A percentile compares a stretch with the other conserved stretches of the same genome.
Conservation (phyloP, 139 green algal genomes). For the Haematococcus sp. region DNA sequence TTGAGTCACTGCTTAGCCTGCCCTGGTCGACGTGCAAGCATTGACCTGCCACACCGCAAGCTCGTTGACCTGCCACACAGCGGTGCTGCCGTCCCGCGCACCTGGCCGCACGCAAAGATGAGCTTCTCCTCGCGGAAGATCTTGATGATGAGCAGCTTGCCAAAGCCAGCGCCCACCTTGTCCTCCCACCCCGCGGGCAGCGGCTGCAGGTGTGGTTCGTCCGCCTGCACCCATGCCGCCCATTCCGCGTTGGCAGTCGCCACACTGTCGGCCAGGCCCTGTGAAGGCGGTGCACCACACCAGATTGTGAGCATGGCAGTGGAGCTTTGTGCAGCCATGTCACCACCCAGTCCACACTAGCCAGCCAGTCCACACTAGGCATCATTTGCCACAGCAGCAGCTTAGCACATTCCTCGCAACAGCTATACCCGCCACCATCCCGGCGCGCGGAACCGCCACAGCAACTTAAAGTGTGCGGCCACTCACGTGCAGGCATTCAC, state of each 20-base stretch:
- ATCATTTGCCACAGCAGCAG: no score
- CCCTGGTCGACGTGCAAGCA: not conserved
- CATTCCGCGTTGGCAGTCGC: conserved; percentile 16
- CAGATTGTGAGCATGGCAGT: no score
- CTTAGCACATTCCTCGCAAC: no score
- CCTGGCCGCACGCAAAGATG: conserved; percentile 36
- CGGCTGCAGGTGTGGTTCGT: conserved; percentile 48
- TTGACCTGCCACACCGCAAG: no score
- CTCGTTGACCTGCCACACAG: no score
- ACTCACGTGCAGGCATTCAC: not conserved
- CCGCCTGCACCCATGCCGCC: conserved; percentile 33
- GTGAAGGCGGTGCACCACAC: conserved; percentile 28
- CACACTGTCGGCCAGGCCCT: conserved; percentile 42
- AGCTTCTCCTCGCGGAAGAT: conserved; percentile 76
- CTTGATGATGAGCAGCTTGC: conserved; percentile 64
- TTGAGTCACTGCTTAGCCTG: not conserved
- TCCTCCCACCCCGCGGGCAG: conserved; percentile 54
- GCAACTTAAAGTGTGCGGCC: no score
- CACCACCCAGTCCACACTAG: no score
- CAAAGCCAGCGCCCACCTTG: conserved; percentile 42
- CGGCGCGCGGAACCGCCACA: no score
- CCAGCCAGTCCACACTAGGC: no score
- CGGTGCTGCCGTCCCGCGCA: no score
- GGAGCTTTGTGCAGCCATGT: no score
- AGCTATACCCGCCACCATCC: no score